Evolutionary conservation across 2,329 filamentous ascomycete genomes (phyloP), one percentile per base, ranked within the genome.

Genomic region (Hymenoscyphus scutula): DNA sequence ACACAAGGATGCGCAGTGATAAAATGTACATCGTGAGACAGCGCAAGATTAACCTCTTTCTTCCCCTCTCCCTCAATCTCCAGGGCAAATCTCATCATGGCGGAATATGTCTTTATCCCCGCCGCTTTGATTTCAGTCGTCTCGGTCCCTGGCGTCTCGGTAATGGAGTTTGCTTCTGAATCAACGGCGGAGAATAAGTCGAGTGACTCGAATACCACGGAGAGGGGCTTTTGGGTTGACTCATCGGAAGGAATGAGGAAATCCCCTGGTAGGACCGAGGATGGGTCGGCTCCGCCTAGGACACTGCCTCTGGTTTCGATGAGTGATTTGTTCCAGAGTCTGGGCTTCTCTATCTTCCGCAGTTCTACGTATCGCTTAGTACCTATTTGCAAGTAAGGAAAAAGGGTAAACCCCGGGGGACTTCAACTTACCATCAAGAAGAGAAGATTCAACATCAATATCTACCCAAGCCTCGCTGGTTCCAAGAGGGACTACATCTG

Each of bases 1-100:
- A 83, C 80, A 68, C 87, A 89, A 0, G 87, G 87, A 67, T 88
- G 85, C 0, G 85, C 85, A 0, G 87, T 88, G 19, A 88, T 83
- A 71, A 89, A 89, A 68, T 82, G 82, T 25, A 88, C 79, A 62
- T 89, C 86, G 66, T 85, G 82, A 5, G 76, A 74, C 10, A 89
- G 73, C 0, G 78, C 63, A n/a, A 74, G 57, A 56, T 71, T 69
- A 7, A 72, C 45, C 48, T 72, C 69, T 58, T 61, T 71, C 30
- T 64, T 67, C 1, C 65, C 62, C 13, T 69, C 67, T 4, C 62
- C 68, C 11, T 65, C 65, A 6, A 61, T 29, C 8, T 65, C 58
- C 5, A 73, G 38, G 11, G 60, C 53, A 56, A 75, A 74, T 13
- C 67, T 64, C 67, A 74, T 70, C 64, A 71, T 69, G 7, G 72